phyloP scores from a whole-genome alignment of 179 eudicot species.

The Corrigiola litoralis region DNA sequence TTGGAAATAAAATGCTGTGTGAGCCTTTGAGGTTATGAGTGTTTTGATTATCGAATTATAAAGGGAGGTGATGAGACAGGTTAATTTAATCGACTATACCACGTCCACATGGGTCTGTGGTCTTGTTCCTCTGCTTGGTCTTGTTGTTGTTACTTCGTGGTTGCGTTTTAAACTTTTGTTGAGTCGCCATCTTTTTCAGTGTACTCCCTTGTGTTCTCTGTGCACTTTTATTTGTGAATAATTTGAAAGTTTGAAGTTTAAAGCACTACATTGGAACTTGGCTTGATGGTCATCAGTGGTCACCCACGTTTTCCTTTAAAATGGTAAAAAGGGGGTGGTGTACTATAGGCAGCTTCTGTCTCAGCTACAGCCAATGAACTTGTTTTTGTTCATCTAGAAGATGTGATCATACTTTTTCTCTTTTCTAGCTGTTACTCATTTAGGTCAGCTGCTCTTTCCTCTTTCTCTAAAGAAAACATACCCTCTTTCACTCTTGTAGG shows the following conservation, averaged over 20 bases:
- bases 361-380: background rate
- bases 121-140: too few relatives aligned
- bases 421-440: conserved; percentile 6
- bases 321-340: background rate
- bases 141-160: too few relatives aligned
- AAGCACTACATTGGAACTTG: too few relatives aligned
- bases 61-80: too few relatives aligned
- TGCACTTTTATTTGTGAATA: too few relatives aligned
- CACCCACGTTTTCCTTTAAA: background rate
- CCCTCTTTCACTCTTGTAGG: conserved; percentile 58
- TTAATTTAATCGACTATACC: too few relatives aligned
- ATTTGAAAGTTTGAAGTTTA: too few relatives aligned
- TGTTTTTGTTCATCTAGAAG: background rate
- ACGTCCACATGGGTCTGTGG: too few relatives aligned
- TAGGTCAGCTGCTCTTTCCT: conserved; percentile 18
- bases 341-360: background rate
- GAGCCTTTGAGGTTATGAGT: background rate
- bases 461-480: conserved; percentile 22
- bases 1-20: background rate
- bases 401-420: conserved; percentile 10
- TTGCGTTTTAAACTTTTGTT: too few relatives aligned
- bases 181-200: too few relatives aligned
- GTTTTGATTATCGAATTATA: background rate
- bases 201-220: too few relatives aligned
- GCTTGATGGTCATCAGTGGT: too few relatives aligned